These are phyloP conservation scores for Cicer judaicum DNA, from an alignment of 306 rosid species.

Conservation along the genomic window DNA sequence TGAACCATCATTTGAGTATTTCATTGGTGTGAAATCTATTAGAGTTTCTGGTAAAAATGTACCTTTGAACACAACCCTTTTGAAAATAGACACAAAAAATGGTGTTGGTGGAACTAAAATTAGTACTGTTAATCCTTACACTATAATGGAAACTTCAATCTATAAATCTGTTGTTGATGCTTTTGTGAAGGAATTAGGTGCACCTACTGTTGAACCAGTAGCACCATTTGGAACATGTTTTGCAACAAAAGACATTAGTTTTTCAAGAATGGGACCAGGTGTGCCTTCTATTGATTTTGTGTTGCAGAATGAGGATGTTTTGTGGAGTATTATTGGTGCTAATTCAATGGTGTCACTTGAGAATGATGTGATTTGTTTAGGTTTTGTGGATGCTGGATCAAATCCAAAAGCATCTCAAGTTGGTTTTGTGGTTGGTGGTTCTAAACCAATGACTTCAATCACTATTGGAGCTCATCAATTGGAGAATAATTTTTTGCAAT, in stretches of 20 bases:
- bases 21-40: conserved; percentile 63
- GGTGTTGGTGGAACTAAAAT: conserved; percentile 78
- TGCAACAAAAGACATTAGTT: conserved; percentile 24
- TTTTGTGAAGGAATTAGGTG: conserved; percentile 42
- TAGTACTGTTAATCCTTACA: conserved; percentile 64
- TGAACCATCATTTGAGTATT: conserved; percentile 59
- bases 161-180: conserved; percentile 53
- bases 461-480: conserved; percentile 65
- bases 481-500: conserved; percentile 61
- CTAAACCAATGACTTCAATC: conserved; percentile 52
- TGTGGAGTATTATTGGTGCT: conserved; percentile 59
- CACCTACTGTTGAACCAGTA: conserved; percentile 48
- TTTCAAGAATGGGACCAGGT: conserved; percentile 47
- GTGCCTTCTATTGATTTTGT: conserved; percentile 59
- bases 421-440: conserved; percentile 60
- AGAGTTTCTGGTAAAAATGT: conserved; percentile 48
- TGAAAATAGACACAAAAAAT: conserved; percentile 46
- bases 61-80: conserved; percentile 45
- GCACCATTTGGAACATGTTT: conserved; percentile 66
- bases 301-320: conserved; percentile 53
- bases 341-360: conserved; percentile 62
- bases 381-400: conserved; percentile 63
- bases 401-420: conserved; percentile 42
- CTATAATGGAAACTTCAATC: conserved; percentile 57
- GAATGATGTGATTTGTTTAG: conserved; percentile 58